Evolutionary conservation across 495 filamentous ascomycete genomes (phyloP).

Genomic region (Entonaema liquescens): DNA sequence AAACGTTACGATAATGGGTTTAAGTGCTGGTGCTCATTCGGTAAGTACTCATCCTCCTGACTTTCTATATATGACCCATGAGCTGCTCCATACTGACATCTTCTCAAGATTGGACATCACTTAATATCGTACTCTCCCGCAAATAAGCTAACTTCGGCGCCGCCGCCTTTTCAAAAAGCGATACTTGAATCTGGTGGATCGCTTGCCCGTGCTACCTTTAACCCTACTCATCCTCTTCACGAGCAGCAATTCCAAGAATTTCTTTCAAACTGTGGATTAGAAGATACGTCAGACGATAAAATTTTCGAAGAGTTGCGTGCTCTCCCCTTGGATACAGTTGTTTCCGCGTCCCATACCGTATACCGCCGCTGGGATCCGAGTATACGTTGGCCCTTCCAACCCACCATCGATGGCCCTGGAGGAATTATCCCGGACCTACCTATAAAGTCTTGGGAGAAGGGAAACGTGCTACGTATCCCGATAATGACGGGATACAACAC

Average conservation of each 20-base stretch:
- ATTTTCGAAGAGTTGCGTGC: conserved; percentile 62
- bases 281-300: conserved; percentile 50
- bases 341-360: conserved; percentile 58
- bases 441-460: conserved; percentile 62
- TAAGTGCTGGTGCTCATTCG: conserved; percentile 74
- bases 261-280: conserved; percentile 55
- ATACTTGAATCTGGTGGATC: conserved; percentile 71
- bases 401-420: conserved; percentile 66
- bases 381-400: conserved; percentile 73
- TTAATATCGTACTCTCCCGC: conserved; percentile 60
- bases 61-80: neutral
- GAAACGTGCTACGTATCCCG: conserved; percentile 64
- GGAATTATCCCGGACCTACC: conserved; percentile 65
- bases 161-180: conserved; percentile 65
- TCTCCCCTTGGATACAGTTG: conserved; percentile 56
- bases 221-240: conserved; percentile 64
- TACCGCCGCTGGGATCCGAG: conserved; percentile 63
- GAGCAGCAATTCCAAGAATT: conserved; percentile 69
- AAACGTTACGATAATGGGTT: conserved; percentile 71
- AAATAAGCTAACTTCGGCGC: conserved; percentile 37
- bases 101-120: conserved; percentile 67
- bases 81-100: conserved; percentile 15
- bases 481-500: conserved; percentile 72
- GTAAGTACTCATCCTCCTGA: conserved; percentile 43
- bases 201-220: conserved; percentile 67